Conservation (phyloP, 2,329 filamentous ascomycete species). For the Fusarium torulosum region DNA sequence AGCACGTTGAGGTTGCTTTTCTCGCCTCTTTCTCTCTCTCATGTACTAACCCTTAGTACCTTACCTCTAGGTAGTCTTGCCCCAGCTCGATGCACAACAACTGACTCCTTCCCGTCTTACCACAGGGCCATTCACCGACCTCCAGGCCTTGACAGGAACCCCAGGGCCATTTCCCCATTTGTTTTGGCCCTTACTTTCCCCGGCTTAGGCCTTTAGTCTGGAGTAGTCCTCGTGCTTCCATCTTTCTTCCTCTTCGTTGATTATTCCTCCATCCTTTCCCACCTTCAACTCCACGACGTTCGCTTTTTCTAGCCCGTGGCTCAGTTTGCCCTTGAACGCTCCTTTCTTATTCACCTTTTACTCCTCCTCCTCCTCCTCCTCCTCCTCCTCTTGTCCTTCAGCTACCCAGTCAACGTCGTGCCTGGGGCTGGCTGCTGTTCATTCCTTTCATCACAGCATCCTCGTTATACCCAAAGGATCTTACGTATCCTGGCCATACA, state of each 20-base stretch:
- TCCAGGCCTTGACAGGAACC: conserved; percentile 13
- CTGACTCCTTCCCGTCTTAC: conserved; percentile 24
- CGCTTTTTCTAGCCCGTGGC: conserved; percentile 27
- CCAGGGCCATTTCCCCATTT: conserved; percentile 27
- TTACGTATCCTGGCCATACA: conserved; percentile 24
- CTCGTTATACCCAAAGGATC: conserved; percentile 28
- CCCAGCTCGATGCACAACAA: conserved; percentile 10
- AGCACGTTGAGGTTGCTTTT: conserved; percentile 1
- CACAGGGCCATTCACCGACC: conserved; percentile 40
- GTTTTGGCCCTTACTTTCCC: conserved; percentile 22
- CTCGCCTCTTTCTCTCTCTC: not conserved
- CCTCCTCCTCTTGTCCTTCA: conserved; percentile 7
- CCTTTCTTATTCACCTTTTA: conserved; percentile 28
- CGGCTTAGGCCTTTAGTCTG: not conserved
- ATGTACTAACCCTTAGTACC: no score
- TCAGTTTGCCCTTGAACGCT: conserved; percentile 22
- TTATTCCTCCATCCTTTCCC: conserved; percentile 21
- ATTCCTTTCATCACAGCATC: conserved; percentile 36
- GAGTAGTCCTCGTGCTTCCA: conserved; percentile 1
- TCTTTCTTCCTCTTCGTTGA: conserved; percentile 27
- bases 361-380: no score
- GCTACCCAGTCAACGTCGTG: conserved; percentile 20
- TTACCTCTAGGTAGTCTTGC: not conserved
- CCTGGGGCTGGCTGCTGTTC: conserved; percentile 30
- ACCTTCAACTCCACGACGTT: conserved; percentile 28